Percentiles rank a stretch among this genome's conserved stretches.
Evolutionary conservation across 2,329 filamentous ascomycete species (phyloP).

Genomic region (Alternaria sp.): DNA sequence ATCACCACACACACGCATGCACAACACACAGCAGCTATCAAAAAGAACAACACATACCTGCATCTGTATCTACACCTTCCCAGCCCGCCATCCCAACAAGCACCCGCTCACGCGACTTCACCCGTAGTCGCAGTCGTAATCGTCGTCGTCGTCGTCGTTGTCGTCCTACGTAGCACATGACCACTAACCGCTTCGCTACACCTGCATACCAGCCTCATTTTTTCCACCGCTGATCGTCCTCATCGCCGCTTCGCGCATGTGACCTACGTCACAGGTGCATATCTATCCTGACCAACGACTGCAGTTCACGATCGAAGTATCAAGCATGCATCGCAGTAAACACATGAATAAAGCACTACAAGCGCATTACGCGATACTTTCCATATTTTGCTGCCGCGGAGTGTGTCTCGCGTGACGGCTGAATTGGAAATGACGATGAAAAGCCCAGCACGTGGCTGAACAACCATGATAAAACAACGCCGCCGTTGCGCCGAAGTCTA

Average conservation of each 20-base stretch:
- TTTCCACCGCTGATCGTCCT: not conserved
- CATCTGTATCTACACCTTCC: not conserved
- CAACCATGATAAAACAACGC: not conserved
- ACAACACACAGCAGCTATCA: not conserved
- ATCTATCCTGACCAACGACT: not conserved
- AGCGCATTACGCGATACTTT: not conserved
- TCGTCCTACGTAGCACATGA: not conserved
- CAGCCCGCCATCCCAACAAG: not conserved
- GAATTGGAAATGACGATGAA: not conserved
- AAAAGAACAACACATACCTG: not conserved
- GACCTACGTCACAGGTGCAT: not conserved
- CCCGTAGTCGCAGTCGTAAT: not conserved
- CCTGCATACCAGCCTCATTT: constrained; percentile 7
- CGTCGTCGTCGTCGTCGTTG: not conserved
- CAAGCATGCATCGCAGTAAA: not conserved
- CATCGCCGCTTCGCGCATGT: not conserved
- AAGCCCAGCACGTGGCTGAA: not conserved
- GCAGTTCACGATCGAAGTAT: not conserved
- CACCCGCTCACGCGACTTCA: not conserved
- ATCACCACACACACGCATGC: not conserved
- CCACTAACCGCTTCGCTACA: constrained; percentile 3
- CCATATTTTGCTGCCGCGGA: not conserved
- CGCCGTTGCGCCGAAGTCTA: not conserved
- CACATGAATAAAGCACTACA: not conserved
- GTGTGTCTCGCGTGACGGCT: not conserved